Evolutionary conservation across 495 filamentous ascomycete genomes (phyloP).

Genomic region (Parachaetomium inaequale): DNA sequence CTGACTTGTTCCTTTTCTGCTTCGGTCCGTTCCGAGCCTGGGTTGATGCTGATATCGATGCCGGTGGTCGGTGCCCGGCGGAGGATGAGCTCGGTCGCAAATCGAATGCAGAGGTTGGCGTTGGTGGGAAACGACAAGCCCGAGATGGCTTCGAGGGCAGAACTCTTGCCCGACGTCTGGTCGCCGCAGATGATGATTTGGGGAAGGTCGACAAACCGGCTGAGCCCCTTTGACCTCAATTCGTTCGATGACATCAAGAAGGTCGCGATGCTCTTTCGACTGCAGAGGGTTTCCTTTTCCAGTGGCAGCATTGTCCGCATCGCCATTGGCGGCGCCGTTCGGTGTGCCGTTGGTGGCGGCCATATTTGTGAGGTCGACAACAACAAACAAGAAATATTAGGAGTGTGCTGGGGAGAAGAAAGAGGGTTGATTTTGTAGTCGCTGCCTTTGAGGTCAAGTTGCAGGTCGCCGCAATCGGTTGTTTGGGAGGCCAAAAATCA

Average conservation of each 20-base stretch:
- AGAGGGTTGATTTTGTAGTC: too few relatives aligned
- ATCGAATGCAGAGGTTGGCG: slow-evolving; percentile 52
- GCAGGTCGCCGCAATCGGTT: not conserved
- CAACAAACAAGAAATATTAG: not conserved
- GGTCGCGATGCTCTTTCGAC: slow-evolving; percentile 8
- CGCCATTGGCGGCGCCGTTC: not conserved
- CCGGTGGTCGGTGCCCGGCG: slow-evolving; percentile 38
- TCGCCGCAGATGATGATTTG: slow-evolving; percentile 23
- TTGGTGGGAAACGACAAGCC: slow-evolving; percentile 58
- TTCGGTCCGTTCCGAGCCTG: slow-evolving; percentile 5
- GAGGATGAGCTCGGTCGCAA: slow-evolving; percentile 56
- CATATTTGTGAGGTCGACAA: not conserved
- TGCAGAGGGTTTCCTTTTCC: not conserved
- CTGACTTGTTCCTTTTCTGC: slow-evolving; percentile 5
- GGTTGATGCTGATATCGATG: slow-evolving; percentile 27
- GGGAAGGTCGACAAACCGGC: slow-evolving; percentile 16
- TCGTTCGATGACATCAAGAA: slow-evolving; percentile 16
- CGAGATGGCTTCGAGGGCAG: slow-evolving; percentile 66
- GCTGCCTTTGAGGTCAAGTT: not conserved
- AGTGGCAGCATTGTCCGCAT: not conserved
- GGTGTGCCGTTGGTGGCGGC: not conserved
- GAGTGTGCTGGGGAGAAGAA: not conserved
- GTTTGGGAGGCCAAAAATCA: not conserved
- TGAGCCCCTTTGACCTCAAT: slow-evolving; percentile 10
- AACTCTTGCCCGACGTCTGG: slow-evolving; percentile 61